A percentile compares a stretch with the other conserved stretches of the same genome.
Conservation (phyloP, 768 basidiomycete species). For the Russula virescens region DNA sequence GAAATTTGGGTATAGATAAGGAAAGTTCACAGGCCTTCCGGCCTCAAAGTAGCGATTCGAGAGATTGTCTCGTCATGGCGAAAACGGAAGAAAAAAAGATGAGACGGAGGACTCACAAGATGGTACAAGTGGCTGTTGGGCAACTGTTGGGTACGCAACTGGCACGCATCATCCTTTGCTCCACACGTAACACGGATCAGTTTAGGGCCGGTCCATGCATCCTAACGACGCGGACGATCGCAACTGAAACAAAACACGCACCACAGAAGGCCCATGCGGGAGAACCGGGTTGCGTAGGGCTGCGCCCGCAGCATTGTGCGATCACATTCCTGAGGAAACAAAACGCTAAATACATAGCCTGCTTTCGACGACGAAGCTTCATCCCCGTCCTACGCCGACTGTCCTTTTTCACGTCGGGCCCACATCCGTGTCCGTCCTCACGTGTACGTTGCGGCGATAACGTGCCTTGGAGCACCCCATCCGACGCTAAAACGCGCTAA, state of each 20-base stretch:
- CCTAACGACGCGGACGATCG: too few species aligned
- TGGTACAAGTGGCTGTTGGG: not conserved
- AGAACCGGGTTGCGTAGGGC: too few species aligned
- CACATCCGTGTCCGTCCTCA: not conserved
- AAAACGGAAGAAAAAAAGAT: slow-evolving; percentile 23
- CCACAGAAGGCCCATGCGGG: too few species aligned
- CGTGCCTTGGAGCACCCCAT: not conserved
- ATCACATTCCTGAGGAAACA: not conserved
- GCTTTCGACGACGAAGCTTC: too few species aligned
- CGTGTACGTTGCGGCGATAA: not conserved
- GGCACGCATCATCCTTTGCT: not conserved
- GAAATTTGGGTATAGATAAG: slow-evolving; percentile 90
- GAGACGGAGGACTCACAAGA: not conserved
- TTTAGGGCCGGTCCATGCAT: slow-evolving; percentile 4
- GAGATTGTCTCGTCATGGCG: slow-evolving; percentile 54
- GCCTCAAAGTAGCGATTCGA: slow-evolving; percentile 90
- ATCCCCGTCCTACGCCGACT: not conserved
- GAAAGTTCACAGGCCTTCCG: slow-evolving; percentile 55
- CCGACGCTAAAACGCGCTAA: not conserved
- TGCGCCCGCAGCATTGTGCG: too few species aligned
- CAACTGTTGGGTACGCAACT: too few species aligned
- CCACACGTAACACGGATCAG: too few species aligned
- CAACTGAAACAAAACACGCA: too few species aligned
- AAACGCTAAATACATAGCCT: not conserved
- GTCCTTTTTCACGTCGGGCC: not conserved